Evolutionary conservation across 2,329 filamentous ascomycete species (phyloP), one percentile per base, ranked within the genome.

Genomic region (Sporothrix protearum): DNA sequence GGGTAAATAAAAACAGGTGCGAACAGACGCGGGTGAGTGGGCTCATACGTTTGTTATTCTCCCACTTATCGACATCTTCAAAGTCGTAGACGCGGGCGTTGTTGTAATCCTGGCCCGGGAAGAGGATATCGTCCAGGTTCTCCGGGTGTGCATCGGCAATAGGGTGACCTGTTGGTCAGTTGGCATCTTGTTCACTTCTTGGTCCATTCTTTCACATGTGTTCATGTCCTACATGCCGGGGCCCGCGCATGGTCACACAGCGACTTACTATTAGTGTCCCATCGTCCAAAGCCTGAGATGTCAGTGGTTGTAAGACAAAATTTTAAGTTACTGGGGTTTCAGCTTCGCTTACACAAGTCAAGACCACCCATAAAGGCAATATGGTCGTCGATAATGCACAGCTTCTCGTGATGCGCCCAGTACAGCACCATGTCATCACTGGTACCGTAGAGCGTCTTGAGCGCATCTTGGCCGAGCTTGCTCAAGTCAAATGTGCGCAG

Each of bases 391-490:
- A 97, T 82, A 1, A 97, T 79, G 75, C 92, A 93, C 0, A 97
- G 86, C 81, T 97, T 97, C 81, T 97, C 94, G 76, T 97, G 94
- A 76, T 97, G 94, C 2, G 93, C 93, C 94, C 94, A 97, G 81
- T 93, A 97, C 0, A 97, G 82, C 12, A 97, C 91, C 1, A 94
- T 88, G 75, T 92, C 93, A 42, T 94, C 92, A 45, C 88, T 88
- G 67, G 92, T 90, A 70, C 94, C 94, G 77, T 97, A 97, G 0
- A 97, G 81, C 0, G 90, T 88, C 78, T 93, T 92, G 66, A 97
- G 78, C 1, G 91, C 87, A 77, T 96, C 92, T 30, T 85, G 85
- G 0, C 92, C 91, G 57, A 94, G 83, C 76, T 90, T 90, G 22
- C 89, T 86, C 0, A 89, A 79, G 64, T 84, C 79, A 85, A 88